Evolutionary conservation across 1,139 yeast species (phyloP).

Genomic region (Suhomyces bolitotheri): DNA sequence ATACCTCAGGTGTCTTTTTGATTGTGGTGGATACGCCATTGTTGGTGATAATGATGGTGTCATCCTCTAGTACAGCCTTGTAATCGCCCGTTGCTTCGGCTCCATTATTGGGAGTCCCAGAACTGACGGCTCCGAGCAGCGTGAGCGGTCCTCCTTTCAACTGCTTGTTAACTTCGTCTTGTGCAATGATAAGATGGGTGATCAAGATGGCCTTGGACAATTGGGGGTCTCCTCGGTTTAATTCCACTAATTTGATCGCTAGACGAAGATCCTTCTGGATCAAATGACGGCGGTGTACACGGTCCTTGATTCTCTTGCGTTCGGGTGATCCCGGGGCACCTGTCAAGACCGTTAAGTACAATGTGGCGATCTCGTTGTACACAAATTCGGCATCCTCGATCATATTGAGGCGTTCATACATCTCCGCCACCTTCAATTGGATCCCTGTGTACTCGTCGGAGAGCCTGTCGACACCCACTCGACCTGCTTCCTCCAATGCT

Average conservation of each 20-base stretch:
- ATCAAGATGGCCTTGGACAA: constrained; percentile 59
- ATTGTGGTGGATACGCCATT: constrained; percentile 23
- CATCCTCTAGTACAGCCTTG: constrained; percentile 10
- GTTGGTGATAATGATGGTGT: constrained; percentile 21
- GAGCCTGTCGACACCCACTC: constrained; percentile 50
- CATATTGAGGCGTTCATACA: constrained; percentile 70
- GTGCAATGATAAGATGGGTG: constrained; percentile 67
- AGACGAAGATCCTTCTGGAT: constrained; percentile 73
- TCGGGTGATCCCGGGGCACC: constrained; percentile 28
- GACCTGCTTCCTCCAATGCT: constrained; percentile 47
- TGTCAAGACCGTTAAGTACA: constrained; percentile 60
- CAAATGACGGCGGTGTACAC: constrained; percentile 51
- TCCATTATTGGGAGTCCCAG: background rate
- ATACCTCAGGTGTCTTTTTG: constrained; percentile 45
- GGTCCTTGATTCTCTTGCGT: constrained; percentile 24
- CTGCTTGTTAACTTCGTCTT: constrained; percentile 47
- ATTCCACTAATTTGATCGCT: constrained; percentile 64
- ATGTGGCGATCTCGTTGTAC: constrained; percentile 66
- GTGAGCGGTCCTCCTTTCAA: constrained; percentile 8
- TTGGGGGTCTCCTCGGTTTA: constrained; percentile 51
- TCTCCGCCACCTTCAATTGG: constrained; percentile 81
- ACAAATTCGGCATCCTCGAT: constrained; percentile 61
- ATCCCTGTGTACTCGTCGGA: constrained; percentile 81
- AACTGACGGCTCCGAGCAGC: constrained; percentile 5
- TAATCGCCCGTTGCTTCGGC: constrained; percentile 2